A percentile compares a stretch with the other conserved stretches of the same genome.
Evolutionary conservation across 257 asterid genomes (phyloP).

Genomic region (Paraleonurus japonicus): DNA sequence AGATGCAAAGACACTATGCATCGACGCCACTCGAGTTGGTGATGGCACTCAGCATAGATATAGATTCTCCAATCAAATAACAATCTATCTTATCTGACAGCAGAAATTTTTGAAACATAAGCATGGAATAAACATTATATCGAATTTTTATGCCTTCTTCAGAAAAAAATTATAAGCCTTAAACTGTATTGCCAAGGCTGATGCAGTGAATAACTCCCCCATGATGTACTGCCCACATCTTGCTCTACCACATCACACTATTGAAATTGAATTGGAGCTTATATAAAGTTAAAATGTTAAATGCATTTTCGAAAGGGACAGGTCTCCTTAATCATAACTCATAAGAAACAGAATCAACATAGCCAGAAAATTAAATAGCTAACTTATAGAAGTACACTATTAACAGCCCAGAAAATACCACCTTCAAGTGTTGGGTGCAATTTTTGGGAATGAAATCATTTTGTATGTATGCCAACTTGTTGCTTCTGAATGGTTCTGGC

Average conservation of each 20-base stretch:
- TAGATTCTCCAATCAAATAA: constrained; percentile 5
- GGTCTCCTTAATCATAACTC: constrained; percentile 14
- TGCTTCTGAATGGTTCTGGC: constrained; percentile 47
- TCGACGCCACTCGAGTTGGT: not conserved
- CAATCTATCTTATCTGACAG: not conserved
- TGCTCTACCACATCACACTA: not conserved
- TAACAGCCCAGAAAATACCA: constrained; percentile 12
- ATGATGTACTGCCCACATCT: not conserved
- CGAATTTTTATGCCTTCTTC: not conserved
- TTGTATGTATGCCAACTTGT: constrained; percentile 57
- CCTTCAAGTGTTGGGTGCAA: constrained; percentile 60
- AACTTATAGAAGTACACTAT: not conserved
- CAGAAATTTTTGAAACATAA: constrained; percentile 11
- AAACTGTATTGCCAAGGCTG: not conserved
- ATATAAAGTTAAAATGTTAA: not conserved
- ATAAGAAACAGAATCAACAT: constrained; percentile 1
- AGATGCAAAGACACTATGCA: not conserved
- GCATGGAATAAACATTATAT: constrained; percentile 2
- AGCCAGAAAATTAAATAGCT: not conserved
- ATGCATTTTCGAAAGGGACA: not conserved
- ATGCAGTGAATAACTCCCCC: not conserved
- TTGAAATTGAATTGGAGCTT: not conserved
- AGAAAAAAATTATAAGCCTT: not conserved
- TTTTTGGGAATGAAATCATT: constrained; percentile 60
- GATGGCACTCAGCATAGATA: not conserved